A percentile compares a stretch with the other conserved stretches of the same genome.
Evolutionary conservation across 192 early-diverging fungal species (phyloP).

Genomic region (Phlyctochytrium arcticum): DNA sequence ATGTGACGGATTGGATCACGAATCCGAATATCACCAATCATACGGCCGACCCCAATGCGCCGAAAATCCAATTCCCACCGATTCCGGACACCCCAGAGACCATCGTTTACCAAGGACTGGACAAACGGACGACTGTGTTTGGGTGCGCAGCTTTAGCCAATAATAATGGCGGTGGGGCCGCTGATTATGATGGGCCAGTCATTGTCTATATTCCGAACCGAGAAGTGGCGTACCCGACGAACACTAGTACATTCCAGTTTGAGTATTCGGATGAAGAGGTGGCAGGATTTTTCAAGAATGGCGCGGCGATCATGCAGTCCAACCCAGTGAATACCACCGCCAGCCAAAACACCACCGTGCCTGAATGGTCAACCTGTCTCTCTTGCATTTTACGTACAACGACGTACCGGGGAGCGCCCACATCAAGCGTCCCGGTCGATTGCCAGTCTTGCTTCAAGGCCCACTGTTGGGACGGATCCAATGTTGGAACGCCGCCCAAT

Average conservation of each 20-base stretch:
- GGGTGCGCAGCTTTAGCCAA: conserved; percentile 18
- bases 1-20: background rate
- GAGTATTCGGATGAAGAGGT: conserved; percentile 8
- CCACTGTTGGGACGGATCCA: conserved; percentile 20
- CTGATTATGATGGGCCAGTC: conserved; percentile 13
- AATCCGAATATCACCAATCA: no score
- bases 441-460: conserved; percentile 6
- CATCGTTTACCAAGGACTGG: conserved; percentile 14
- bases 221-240: conserved; percentile 2
- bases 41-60: no score
- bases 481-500: background rate
- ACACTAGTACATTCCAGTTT: conserved; percentile 21
- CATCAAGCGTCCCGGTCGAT: background rate
- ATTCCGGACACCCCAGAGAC: conserved; percentile 19
- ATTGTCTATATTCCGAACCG: conserved; percentile 29
- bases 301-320: background rate
- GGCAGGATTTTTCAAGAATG: conserved; percentile 9
- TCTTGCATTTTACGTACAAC: conserved; percentile 7
- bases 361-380: conserved; percentile 1
- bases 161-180: background rate
- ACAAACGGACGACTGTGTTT: conserved; percentile 13
- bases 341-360: no score
- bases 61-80: conserved; percentile 22
- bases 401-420: background rate
- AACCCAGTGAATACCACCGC: background rate